Base-by-base conservation (phyloP, 164 flowering plant species). In the Piper longum region DNA sequence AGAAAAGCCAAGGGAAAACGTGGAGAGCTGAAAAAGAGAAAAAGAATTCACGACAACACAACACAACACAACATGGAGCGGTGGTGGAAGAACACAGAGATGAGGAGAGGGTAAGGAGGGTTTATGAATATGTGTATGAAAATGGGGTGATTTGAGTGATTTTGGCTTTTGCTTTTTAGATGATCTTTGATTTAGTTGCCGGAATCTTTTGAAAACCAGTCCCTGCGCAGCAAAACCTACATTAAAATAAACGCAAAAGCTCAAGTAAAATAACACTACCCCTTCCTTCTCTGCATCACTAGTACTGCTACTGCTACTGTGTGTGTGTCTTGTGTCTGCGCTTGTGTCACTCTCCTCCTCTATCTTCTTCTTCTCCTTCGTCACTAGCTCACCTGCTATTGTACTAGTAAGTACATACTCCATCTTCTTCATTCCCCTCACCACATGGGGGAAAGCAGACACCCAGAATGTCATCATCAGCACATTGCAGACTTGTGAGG, bases 171-270 rank as follows among this genome's bases (percentile, higher is more conserved):
- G 64, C 69, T 69, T 73, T 73, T 73, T 63, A 63, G 60, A 26
- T 26, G 41, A 62, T 57, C 48, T 11, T 44, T 48, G 9, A 5
- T 48, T 48, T 48, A 48, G 36, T 59, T 67, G 26, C 70, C 65
- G 62, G 64, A 59, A 69, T 60, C 68, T 67, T 74, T 67, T 26
- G 77, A 74, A 74, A 74, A 61, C 60, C 60, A n/a, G 45, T 41
- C 62, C 43, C 43, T 16, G 41, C 8, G 41, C 60, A n/a, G 41
- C 57, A 17, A 62, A 45, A 41, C 13, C 16, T 17, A 36, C 54
- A 64, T 7, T 5, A 60, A 39, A 54, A 43, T 11, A 5, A 6
- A 6, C 48, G 2, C 11, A 9, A 14, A 9, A 12, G 14, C 52
- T 14, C 52, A 1, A 48, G 9, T 48, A 26, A 60, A 44, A 65